These are phyloP conservation scores for Colletotrichum gigasporum DNA, from an alignment of 2,329 filamentous ascomycete species.

Conservation along the genomic window DNA sequence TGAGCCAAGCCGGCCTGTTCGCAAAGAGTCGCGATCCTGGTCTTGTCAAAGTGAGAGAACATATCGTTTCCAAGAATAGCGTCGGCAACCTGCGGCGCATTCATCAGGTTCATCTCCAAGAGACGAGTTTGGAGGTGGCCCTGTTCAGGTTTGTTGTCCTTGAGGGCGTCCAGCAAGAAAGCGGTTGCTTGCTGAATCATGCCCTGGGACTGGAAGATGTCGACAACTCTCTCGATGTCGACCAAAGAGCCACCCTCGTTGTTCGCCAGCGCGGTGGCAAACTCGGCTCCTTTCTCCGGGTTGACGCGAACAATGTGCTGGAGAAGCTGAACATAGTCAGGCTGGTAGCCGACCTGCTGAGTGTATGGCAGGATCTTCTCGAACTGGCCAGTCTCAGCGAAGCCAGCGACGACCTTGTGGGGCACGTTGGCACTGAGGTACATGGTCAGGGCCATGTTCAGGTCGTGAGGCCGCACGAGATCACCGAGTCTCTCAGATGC, in stretches of 20 bases:
- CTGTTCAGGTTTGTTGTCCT: slow-evolving; percentile 94
- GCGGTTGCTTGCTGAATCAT: slow-evolving; percentile 98
- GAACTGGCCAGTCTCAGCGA: slow-evolving; percentile 95
- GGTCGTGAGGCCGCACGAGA: slow-evolving; percentile 87
- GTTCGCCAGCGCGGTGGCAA: slow-evolving; percentile 91
- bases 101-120: slow-evolving; percentile 97
- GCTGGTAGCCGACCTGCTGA: slow-evolving; percentile 84
- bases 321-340: slow-evolving; percentile 92
- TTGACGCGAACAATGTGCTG: slow-evolving; percentile 93
- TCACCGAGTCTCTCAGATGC: slow-evolving; percentile 97
- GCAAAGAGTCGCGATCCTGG: slow-evolving; percentile 87
- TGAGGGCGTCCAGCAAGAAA: slow-evolving; percentile 95
- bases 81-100: slow-evolving; percentile 96
- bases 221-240: slow-evolving; percentile 92
- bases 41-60: slow-evolving; percentile 96
- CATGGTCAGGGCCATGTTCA: slow-evolving; percentile 86
- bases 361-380: slow-evolving; percentile 96
- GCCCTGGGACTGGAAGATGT: slow-evolving; percentile 97
- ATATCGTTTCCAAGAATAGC: slow-evolving; percentile 98
- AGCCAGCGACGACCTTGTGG: slow-evolving; percentile 93
- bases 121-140: slow-evolving; percentile 92
- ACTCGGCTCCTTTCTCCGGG: slow-evolving; percentile 93
- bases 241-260: slow-evolving; percentile 87
- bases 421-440: slow-evolving; percentile 92
- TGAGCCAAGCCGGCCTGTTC: slow-evolving; percentile 90